These are phyloP conservation scores for Sporothrix variecibatus DNA, from an alignment of 2,329 filamentous ascomycete genomes.

Conservation along the genomic window DNA sequence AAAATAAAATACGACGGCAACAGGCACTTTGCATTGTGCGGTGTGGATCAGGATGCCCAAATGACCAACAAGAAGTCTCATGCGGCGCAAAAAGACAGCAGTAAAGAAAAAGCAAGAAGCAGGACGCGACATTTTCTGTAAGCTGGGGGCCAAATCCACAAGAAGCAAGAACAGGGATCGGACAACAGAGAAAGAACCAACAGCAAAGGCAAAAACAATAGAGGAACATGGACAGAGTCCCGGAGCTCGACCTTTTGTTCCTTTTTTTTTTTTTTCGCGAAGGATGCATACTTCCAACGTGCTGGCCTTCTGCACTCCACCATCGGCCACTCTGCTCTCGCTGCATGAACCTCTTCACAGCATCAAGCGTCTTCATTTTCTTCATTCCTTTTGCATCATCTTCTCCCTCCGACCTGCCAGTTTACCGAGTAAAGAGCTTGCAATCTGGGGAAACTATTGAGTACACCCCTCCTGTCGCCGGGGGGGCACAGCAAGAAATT, in stretches of 20 bases:
- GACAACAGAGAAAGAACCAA: not conserved
- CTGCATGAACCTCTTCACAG: not conserved
- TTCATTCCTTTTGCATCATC: not conserved
- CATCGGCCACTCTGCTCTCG: not conserved
- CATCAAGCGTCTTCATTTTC: not conserved
- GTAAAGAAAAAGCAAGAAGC: not conserved
- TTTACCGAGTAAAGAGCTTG: not conserved
- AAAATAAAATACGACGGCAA: slow-evolving; percentile 1
- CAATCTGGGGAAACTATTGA: not conserved
- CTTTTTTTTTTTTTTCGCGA: not conserved
- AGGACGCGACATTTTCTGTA: not conserved
- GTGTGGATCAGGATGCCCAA: not conserved
- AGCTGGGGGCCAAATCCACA: not conserved
- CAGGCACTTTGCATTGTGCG: slow-evolving; percentile 3
- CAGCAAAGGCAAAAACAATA: not conserved
- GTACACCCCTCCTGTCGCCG: not conserved
- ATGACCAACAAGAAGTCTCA: not conserved
- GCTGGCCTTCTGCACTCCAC: not conserved
- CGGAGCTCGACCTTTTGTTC: not conserved
- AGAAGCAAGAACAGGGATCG: not conserved
- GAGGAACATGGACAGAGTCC: not conserved
- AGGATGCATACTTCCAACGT: not conserved
- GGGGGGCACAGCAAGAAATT: not conserved
- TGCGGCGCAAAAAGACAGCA: not conserved
- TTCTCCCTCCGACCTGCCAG: not conserved